Evolutionary conservation across 140 eudicot genomes (phyloP).

Genomic region (Erigeron philadelphicus): DNA sequence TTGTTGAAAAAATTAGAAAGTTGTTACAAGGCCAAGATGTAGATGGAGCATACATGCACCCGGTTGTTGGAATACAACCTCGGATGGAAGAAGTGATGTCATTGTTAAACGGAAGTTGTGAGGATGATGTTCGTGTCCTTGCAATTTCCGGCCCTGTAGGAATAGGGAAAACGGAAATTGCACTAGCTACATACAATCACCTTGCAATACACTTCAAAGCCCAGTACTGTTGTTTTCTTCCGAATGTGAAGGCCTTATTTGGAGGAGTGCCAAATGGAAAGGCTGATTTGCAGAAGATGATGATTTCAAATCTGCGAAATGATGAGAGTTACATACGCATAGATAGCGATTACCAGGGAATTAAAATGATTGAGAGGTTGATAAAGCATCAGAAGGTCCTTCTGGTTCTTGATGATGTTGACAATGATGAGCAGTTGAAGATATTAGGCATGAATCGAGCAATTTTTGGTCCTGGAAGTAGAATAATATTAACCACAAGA

Average conservation of each 20-base stretch:
- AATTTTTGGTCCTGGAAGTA: conserved; percentile 22
- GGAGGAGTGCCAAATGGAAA: conserved; percentile 22
- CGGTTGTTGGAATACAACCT: conserved; percentile 10
- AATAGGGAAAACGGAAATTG: conserved; percentile 21
- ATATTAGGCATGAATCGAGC: conserved; percentile 20
- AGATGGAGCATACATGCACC: background rate
- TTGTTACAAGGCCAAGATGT: background rate
- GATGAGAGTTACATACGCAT: background rate
- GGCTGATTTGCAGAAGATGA: conserved; percentile 24
- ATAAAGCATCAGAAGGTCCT: conserved; percentile 14
- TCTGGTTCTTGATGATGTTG: conserved; percentile 27
- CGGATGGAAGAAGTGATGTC: conserved; percentile 9
- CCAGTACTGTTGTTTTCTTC: conserved; percentile 14
- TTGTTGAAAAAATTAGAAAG: conserved; percentile 9
- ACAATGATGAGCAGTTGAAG: conserved; percentile 21
- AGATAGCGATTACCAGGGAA: conserved; percentile 10
- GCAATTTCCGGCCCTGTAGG: conserved; percentile 18
- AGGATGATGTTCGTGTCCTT: conserved; percentile 17
- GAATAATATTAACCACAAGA: conserved; percentile 29
- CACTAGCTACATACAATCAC: conserved; percentile 21
- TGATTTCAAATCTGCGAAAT: conserved; percentile 9
- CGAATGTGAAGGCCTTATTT: conserved; percentile 16
- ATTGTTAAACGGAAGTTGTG: background rate
- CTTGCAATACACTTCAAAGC: conserved; percentile 5
- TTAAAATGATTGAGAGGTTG: conserved; percentile 12